Evolutionary conservation across 768 basidiomycete genomes (phyloP), one percentile per base, ranked within the genome.

Genomic region (Wakefieldia striispora): DNA sequence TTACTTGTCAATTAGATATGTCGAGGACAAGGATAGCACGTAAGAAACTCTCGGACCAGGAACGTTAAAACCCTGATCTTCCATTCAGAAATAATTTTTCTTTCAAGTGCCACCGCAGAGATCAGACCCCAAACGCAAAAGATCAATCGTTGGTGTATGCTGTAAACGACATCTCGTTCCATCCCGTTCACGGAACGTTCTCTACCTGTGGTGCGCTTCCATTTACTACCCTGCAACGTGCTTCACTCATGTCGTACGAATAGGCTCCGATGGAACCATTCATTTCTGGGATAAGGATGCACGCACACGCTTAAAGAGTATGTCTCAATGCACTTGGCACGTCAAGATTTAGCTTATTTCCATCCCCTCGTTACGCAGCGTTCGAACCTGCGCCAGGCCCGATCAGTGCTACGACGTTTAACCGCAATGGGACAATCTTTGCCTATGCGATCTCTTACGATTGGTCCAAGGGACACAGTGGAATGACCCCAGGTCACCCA

Each of bases 231-330:
- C 11, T 40, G 21, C 50, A 65, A 42, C 49, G 59, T 66, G 60
- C 62, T 53, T 50, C 35, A 20, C 45, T 52, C 41, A 51, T 39
- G 39, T 24, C 40, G 4, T 33, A 45, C 55, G 40, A 48, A 53
- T 45, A 88, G 87, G 88, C 10, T 78, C 87, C 37, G 91, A 94
- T 56, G 91, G 91, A 17, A 86, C 86, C 3, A 84, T 94, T 65
- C 88, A 91, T 76, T 91, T 88, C 68, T 95, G 93, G 93, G 93
- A 97, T 70, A 94, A 93, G 70, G 88, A 95, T 58, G 84, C 88
- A 8, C 86, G 93, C 50, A 92, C 88, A 7, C 85, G 95, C 35
- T 79, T 97, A 72, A 97, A 95, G 73, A 84, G 92, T 94, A 57
- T 41, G 55, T 50, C 37, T 40, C n/a, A 17, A 24, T 29, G 9